Evolutionary conservation across 805 yeast species (phyloP).

Genomic region (Naumovozyma dairenensis): DNA sequence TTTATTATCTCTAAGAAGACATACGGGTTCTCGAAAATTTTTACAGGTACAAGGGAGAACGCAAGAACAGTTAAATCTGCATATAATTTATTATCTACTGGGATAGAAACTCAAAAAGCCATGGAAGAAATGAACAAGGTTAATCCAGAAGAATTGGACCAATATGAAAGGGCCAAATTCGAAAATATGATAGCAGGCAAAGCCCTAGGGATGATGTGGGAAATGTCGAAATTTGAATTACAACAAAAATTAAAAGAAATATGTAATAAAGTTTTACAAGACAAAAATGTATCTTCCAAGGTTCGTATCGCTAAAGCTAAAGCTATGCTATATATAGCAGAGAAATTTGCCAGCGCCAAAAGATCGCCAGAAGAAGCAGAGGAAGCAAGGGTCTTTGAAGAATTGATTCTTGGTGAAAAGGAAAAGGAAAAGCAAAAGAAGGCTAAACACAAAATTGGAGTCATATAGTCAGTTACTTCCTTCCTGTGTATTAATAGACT

Average conservation of each 20-base stretch:
- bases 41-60: slow-evolving; percentile 72
- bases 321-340: slow-evolving; percentile 65
- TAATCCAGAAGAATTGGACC: slow-evolving; percentile 48
- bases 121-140: slow-evolving; percentile 66
- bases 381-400: slow-evolving; percentile 86
- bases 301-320: slow-evolving; percentile 69
- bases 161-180: slow-evolving; percentile 61
- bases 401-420: slow-evolving; percentile 79
- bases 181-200: slow-evolving; percentile 81
- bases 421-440: slow-evolving; percentile 30
- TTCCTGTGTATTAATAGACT: no score
- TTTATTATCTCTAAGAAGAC: slow-evolving; percentile 67
- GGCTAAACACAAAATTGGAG: neutral
- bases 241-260: slow-evolving; percentile 71
- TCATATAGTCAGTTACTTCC: no score
- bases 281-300: slow-evolving; percentile 47
- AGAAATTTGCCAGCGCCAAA: slow-evolving; percentile 51
- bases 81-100: slow-evolving; percentile 69
- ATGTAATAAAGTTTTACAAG: slow-evolving; percentile 67
- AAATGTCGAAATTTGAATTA: slow-evolving; percentile 80
- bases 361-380: slow-evolving; percentile 85
- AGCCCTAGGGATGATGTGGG: slow-evolving; percentile 91
- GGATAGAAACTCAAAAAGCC: slow-evolving; percentile 76
- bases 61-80: slow-evolving; percentile 78
- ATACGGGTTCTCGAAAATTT: slow-evolving; percentile 78